Evolutionary conservation across 495 filamentous ascomycete species (phyloP).

Genomic region (Xylaria telfairii): DNA sequence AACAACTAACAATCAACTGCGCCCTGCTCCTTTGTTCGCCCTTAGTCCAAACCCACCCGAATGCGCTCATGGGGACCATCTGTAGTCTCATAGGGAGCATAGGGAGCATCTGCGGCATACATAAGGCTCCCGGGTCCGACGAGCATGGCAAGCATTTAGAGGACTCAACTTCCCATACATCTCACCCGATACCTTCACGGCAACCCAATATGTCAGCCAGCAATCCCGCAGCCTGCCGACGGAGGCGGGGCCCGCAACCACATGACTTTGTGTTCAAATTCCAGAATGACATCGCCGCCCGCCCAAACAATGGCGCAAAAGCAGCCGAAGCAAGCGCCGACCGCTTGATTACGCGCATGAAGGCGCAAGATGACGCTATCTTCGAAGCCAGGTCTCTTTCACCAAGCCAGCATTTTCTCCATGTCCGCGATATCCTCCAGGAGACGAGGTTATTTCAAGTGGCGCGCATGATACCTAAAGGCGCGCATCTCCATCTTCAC

Average conservation of each 20-base stretch:
- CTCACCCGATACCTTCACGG: background rate
- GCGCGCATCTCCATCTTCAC: constrained; percentile 62
- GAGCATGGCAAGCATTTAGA: constrained; percentile 26
- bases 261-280: constrained; percentile 25
- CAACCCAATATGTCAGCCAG: constrained; percentile 22
- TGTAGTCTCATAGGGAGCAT: constrained; percentile 30
- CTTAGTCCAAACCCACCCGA: background rate
- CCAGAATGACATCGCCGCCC: constrained; percentile 28
- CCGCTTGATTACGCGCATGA: constrained; percentile 37
- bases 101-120: constrained; percentile 27
- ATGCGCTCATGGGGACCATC: constrained; percentile 28
- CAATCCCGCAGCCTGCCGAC: background rate
- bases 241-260: background rate
- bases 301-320: constrained; percentile 30
- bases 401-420: constrained; percentile 13
- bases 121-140: constrained; percentile 30
- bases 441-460: constrained; percentile 50
- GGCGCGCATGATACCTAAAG: constrained; percentile 56
- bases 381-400: constrained; percentile 28
- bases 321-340: constrained; percentile 15
- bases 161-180: constrained; percentile 1
- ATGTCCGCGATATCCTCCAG: constrained; percentile 26
- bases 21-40: constrained; percentile 12
- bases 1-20: background rate
- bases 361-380: constrained; percentile 37